Evolutionary conservation across 108 stramenopile species (phyloP), one percentile per base, ranked within the genome.

Genomic region (Stephanodiscus triporus): DNA sequence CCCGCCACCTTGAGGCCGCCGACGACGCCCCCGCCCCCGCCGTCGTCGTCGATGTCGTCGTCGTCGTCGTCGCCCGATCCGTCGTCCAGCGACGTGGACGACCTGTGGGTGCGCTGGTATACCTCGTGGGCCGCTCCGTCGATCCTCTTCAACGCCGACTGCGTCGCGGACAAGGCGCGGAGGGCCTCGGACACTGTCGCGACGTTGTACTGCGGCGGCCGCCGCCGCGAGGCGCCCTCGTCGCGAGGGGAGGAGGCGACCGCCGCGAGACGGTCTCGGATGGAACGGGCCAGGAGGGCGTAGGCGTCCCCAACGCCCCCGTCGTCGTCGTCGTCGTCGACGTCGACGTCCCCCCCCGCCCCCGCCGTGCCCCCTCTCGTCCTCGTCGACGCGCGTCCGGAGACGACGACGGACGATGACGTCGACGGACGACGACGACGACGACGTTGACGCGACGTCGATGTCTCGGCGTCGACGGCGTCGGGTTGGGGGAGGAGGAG

Each of bases 41-140:
- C 22, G 27, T 6, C 24, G 9, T 5, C 56, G 14, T 6, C 47
- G 42, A 19, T 17, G 9, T 58, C 73, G 4, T 42, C 62, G 19
- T 61, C 64, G 9, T 45, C 36, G 50, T 60, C 72, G 36, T 71
- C 68, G 0, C 65, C 66, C 7, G 65, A 42, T 6, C 57, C 76
- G 10, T 49, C 58, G 11, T 57, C 77, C 22, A 78, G 64, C 1
- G 72, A 61, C 20, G 77, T 76, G 16, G 66, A 58, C 13, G 77
- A 73, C 55, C 75, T 73, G 62, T 89, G 89, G 0, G 89, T 91
- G 13, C 91, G 75, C 69, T 92, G 94, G 66, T 95, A 95, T 19
- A 89, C 76, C 75, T 92, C 94, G 62, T 95, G 90, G 20, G 91
- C 88, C 0, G 82, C 80, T 0, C 94, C 94, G 74, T 95, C 94